Conservation (phyloP, 306 rosid species). For the Begonia masoniana region DNA sequence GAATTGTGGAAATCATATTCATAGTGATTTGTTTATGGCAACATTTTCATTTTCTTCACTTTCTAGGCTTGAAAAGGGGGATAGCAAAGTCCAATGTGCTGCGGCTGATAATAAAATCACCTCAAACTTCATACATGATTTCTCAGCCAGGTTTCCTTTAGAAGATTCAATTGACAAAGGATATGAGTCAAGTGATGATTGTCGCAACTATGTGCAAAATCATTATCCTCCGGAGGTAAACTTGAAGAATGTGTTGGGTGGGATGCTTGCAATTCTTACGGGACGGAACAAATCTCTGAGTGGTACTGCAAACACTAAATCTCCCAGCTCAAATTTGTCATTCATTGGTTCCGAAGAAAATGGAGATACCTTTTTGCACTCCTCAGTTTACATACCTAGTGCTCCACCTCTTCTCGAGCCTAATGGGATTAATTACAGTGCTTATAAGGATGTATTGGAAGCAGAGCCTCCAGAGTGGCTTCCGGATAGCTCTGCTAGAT, state of each 20-base stretch:
- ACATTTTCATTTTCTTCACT: constrained; percentile 44
- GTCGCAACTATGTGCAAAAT: constrained; percentile 8
- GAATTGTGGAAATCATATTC: too few relatives aligned
- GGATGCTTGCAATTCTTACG: constrained; percentile 58
- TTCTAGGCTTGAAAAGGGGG: constrained; percentile 40
- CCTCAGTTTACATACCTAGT: constrained; percentile 81
- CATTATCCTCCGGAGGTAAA: constrained; percentile 59
- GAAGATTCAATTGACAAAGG: constrained; percentile 45
- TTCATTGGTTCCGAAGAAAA: constrained; percentile 60
- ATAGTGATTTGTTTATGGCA: too few relatives aligned
- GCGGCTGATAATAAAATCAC: constrained; percentile 11
- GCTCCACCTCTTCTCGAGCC: constrained; percentile 85
- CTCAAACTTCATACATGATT: constrained; percentile 11
- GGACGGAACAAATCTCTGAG: constrained; percentile 33
- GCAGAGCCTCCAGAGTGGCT: constrained; percentile 97
- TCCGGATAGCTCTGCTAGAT: constrained; percentile 69
- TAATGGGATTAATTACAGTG: constrained; percentile 35
- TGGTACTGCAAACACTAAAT: constrained; percentile 12
- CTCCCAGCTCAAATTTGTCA: constrained; percentile 45
- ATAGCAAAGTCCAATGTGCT: constrained; percentile 17
- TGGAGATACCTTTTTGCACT: constrained; percentile 48
- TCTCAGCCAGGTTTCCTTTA: constrained; percentile 31
- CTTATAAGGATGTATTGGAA: constrained; percentile 83
- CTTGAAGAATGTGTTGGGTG: constrained; percentile 69
- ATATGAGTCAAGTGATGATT: constrained; percentile 51